Evolutionary conservation across 768 basidiomycete species (phyloP), one percentile per base, ranked within the genome.

Genomic region (Rossbeevera mucosa): DNA sequence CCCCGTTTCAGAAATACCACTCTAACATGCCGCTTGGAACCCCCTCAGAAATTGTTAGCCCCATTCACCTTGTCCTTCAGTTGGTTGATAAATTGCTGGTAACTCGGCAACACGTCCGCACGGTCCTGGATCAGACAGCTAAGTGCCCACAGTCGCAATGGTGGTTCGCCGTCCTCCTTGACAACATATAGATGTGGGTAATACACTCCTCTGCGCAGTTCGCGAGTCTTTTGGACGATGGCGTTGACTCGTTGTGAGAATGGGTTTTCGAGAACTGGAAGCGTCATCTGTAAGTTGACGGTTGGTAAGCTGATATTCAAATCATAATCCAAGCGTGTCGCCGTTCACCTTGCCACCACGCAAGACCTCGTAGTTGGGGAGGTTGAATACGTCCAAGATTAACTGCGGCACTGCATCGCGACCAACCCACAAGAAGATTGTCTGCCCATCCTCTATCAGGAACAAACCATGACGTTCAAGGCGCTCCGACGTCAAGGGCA

Each of bases 391-490:
- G 63, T 99, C 96, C 77, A 86, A 77, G 54, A 98, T 74, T 44
- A 98, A 81, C 64, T 94, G 89, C 9, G 94, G 91, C n/a, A 98
- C 93, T 7, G 96, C 93, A 67, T 98, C 95, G 26, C 94, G 84
- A n/a, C 96, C 96, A 46, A 99, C 83, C 88, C 92, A 98, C 44
- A 98, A 77, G 83, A 99, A 98, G 64, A 99, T 91, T 20, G 90
- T 94, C 70, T 98, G 96, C 1, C 90, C 91, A 68, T 98, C 95
- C 70, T 98, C 96, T 59, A 99, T 96, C 56, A 99, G 71, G 82
- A 87, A 97, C 50, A 99, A 76, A 52, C 96, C 96, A 62, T 98
- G 94, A 46, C 94, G 78, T 70, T 97, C 94, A 48, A 99, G 76
- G 33, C 93, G 80, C 70, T 98, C 95, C n/a, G 91, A 93, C 1